Evolutionary conservation across 2,329 filamentous ascomycete species (phyloP).

Genomic region (Aureobasidium sp.): DNA sequence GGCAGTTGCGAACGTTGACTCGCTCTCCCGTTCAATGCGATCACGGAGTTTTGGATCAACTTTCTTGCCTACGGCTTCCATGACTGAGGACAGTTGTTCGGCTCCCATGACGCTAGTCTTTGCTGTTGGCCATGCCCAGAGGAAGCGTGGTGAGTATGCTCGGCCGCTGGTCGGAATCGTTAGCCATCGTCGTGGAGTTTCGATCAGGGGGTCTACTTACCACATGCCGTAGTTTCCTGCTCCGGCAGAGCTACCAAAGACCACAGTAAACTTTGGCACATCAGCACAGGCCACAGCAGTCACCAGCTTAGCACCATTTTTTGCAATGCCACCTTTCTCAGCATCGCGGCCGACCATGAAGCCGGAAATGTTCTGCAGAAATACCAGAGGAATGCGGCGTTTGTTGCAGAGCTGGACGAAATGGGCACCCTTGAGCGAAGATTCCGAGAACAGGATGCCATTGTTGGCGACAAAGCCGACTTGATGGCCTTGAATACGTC

Average conservation of each 20-base stretch:
- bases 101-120: conserved; percentile 93
- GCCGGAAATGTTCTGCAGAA: conserved; percentile 92
- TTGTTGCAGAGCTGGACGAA: conserved; percentile 94
- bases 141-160: conserved; percentile 81
- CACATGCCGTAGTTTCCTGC: conserved; percentile 99
- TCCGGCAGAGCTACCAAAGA: conserved; percentile 87
- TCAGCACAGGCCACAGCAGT: conserved; percentile 90
- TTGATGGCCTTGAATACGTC: conserved; percentile 77
- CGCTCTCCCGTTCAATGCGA: conserved; percentile 83
- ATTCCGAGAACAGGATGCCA: conserved; percentile 85
- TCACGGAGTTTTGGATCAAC: conserved; percentile 73
- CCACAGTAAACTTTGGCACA: conserved; percentile 94
- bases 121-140: conserved; percentile 99
- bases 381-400: conserved; percentile 80
- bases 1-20: conserved; percentile 80
- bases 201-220: conserved; percentile 34
- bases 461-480: conserved; percentile 95
- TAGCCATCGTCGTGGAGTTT: neutral
- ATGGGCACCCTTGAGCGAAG: conserved; percentile 87
- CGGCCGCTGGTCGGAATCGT: conserved; percentile 52
- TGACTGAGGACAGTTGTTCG: conserved; percentile 84
- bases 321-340: conserved; percentile 91
- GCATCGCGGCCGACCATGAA: conserved; percentile 97
- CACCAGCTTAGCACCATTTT: conserved; percentile 95
- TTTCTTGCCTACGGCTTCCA: conserved; percentile 85